phyloP scores from a whole-genome alignment of 2,329 filamentous ascomycete genomes.

The Ophiognomonia clavigignenti-juglandacearum region DNA sequence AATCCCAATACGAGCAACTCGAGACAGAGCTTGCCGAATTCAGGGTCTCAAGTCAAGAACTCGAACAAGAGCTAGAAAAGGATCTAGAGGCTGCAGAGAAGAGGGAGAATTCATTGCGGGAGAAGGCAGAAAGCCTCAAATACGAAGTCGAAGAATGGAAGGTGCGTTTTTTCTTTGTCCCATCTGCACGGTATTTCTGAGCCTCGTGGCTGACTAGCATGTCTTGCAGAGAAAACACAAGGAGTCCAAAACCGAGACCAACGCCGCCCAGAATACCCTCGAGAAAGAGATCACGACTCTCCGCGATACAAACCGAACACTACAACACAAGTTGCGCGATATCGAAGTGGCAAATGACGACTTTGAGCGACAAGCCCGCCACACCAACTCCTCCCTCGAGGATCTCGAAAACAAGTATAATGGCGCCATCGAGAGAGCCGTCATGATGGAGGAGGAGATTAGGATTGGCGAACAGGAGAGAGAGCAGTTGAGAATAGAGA shows the following conservation, averaged over 20 bases:
- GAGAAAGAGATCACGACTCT: slow-evolving; percentile 95
- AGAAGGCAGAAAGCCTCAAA: slow-evolving; percentile 77
- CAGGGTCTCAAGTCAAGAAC: slow-evolving; percentile 85
- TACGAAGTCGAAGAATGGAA: slow-evolving; percentile 99
- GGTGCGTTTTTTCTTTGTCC: slow-evolving; percentile 47
- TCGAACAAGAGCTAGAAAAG: slow-evolving; percentile 92
- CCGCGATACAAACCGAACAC: slow-evolving; percentile 74
- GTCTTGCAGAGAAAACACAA: slow-evolving; percentile 79
- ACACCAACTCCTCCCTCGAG: slow-evolving; percentile 92
- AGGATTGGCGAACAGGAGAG: slow-evolving; percentile 87
- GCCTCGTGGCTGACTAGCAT: slow-evolving; percentile 19
- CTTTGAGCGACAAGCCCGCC: slow-evolving; percentile 91
- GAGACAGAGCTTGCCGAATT: slow-evolving; percentile 92
- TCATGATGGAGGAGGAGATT: slow-evolving; percentile 94
- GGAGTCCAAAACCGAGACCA: slow-evolving; percentile 86
- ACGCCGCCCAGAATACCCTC: slow-evolving; percentile 73
- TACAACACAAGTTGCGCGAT: slow-evolving; percentile 82
- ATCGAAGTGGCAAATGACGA: slow-evolving; percentile 98
- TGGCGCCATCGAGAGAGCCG: slow-evolving; percentile 82
- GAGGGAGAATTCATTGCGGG: slow-evolving; percentile 76
- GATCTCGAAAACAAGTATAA: slow-evolving; percentile 98
- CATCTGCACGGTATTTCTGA: neutral
- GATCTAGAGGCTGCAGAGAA: slow-evolving; percentile 95
- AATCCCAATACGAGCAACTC: slow-evolving; percentile 87
- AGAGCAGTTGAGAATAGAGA: slow-evolving; percentile 82